Conservation (phyloP, 176 grass and related monocot genomes). For the Hordeum vulgare region MorexV3_pseudomolecules_assembly NC_058521.1:487812640-487813139, state of each 20-base stretch:
- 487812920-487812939: conserved; percentile 42
- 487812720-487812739: conserved; percentile 60
- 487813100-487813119: conserved; percentile 62
- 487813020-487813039: conserved; percentile 60
- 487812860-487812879: conserved; percentile 20
- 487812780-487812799: background rate
- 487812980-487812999: conserved; percentile 54
- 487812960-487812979: conserved; percentile 36
- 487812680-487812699: background rate
- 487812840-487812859: conserved; percentile 39
- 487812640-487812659: conserved; percentile 13
- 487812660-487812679: conserved; percentile 24
- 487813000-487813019: conserved; percentile 49
- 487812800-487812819: conserved; percentile 34
- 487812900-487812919: background rate
- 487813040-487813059: conserved; percentile 56
- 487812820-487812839: conserved; percentile 25
- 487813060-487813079: conserved; percentile 56
- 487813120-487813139: conserved; percentile 72
- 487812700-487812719: conserved; percentile 19
- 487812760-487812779: conserved; percentile 46
- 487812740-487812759: conserved; percentile 43
- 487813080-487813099: conserved; percentile 64
- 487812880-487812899: background rate
- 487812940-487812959: conserved; percentile 13